These are phyloP conservation scores for Aspergillus hortae DNA, from an alignment of 2,329 filamentous ascomycete genomes.

Conservation along the genomic window DNA sequence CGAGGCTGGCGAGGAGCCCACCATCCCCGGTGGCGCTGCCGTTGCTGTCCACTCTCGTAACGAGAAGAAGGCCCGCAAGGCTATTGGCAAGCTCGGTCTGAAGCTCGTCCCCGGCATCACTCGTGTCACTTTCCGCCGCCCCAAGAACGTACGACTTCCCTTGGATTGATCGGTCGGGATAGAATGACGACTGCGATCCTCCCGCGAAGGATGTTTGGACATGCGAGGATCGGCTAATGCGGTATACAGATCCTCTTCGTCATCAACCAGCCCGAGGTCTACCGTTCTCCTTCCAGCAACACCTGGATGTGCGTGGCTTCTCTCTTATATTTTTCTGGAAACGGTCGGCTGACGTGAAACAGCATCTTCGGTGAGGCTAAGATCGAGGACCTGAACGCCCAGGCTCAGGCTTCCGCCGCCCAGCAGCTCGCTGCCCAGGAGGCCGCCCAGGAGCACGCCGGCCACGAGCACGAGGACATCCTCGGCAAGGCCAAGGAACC, in stretches of 20 bases:
- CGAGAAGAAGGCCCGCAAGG: conserved; percentile 99
- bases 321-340: not conserved
- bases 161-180: conserved; percentile 5
- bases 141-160: conserved; percentile 81
- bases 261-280: conserved; percentile 99
- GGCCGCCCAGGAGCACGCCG: conserved; percentile 56
- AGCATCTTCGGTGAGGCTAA: conserved; percentile 99
- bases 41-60: conserved; percentile 96
- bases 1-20: conserved; percentile 54
- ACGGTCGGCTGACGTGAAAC: conserved; percentile 23
- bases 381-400: conserved; percentile 99
- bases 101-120: conserved; percentile 97
- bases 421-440: conserved; percentile 86
- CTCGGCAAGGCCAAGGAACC: conserved; percentile 65
- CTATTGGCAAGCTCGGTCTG: conserved; percentile 96
- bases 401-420: conserved; percentile 91
- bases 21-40: conserved; percentile 77
- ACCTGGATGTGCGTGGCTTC: conserved; percentile 84
- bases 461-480: conserved; percentile 53
- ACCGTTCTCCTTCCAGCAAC: conserved; percentile 99
- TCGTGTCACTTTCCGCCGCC: conserved; percentile 92
- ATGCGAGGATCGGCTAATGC: conserved; percentile 15
- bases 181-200: too few species aligned
- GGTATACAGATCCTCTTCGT: conserved; percentile 86
- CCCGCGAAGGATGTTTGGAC: too few species aligned